These are phyloP conservation scores for Musa beccarii DNA, from an alignment of 176 grass and related monocot species.

Conservation along the genomic window DNA sequence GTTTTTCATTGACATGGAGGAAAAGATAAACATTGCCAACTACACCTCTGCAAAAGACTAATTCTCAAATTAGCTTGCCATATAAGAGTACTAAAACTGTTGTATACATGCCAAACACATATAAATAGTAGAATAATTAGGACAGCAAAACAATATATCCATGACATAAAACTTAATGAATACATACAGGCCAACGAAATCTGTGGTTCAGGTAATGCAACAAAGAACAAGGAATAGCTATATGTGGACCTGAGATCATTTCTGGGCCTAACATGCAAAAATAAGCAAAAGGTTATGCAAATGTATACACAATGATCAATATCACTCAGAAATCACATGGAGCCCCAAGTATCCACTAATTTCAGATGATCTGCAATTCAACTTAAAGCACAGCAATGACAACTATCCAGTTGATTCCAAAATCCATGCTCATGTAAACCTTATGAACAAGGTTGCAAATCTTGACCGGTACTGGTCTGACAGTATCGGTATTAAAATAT, in stretches of 20 bases:
- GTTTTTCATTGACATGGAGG: slow-evolving; percentile 56
- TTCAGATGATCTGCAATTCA: too few relatives aligned
- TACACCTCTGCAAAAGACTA: slow-evolving; percentile 35
- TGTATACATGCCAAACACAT: neutral
- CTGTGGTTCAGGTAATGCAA: neutral
- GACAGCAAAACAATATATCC: neutral
- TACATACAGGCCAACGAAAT: too few relatives aligned
- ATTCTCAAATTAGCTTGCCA: neutral
- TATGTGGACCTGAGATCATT: neutral
- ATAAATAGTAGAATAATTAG: neutral
- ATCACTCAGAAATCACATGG: too few relatives aligned
- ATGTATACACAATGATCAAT: too few relatives aligned
- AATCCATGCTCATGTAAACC: too few relatives aligned
- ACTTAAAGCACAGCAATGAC: too few relatives aligned
- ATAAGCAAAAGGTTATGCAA: too few relatives aligned
- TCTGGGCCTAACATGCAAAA: neutral
- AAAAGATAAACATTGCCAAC: slow-evolving; percentile 70
- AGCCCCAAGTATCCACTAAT: too few relatives aligned
- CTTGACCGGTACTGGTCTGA: too few relatives aligned
- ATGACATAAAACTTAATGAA: neutral
- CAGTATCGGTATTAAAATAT: too few relatives aligned
- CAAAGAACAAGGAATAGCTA: neutral
- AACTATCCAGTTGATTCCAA: too few relatives aligned
- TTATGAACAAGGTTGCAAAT: too few relatives aligned
- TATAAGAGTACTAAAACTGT: neutral